Evolutionary conservation across 148 eudicot genomes (phyloP), one percentile per base, ranked within the genome.

Genomic region (Rhododendron ovatum): DNA sequence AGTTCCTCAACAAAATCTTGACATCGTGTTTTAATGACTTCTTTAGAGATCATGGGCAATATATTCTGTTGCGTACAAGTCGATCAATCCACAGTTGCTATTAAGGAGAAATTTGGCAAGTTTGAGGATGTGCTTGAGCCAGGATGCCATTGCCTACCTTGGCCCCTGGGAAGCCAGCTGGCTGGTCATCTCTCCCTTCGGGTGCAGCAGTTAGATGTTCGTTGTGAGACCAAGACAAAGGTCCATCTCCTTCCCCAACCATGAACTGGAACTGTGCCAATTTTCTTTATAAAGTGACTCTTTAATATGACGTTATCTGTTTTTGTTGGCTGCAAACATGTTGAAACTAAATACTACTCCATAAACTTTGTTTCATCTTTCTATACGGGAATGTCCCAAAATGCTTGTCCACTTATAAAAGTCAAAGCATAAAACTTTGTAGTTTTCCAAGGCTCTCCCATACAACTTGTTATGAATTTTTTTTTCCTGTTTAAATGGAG

Each of bases 131-230:
- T 91, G 15, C 89, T 91, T 75, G 87, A 89, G 85, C 92, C 90
- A 2, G 92, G 92, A n/a, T 88, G 90, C 67, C 89, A 91, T 74
- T 91, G 86, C 84, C 15, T 91, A 61, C 92, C 92, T 39, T 91
- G 92, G 92, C 83, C 59, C 86, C 80, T 91, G 15, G 92, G 92
- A 28, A 83, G 63, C 24, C 90, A 48, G 55, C 13, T 91, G 24
- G 91, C 91, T 41, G 92, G 92, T 14, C 80, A 79, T 22, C 91
- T 91, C 48, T 47, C 90, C 74, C 88, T 90, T 41, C 85, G 90
- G 55, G 33, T 90, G 83, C 91, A 90, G 67, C 91, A 90, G 82
- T 33, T 88, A 79, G 91, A 90, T 85, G 89, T 90, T 63, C 43
- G 82, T 41, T 90, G 91, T 35, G 88, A 86, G 85, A 86, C 88